phyloP scores from a whole-genome alignment of 2,329 filamentous ascomycete species.

The Penicillium psychrosexuale region DNA sequence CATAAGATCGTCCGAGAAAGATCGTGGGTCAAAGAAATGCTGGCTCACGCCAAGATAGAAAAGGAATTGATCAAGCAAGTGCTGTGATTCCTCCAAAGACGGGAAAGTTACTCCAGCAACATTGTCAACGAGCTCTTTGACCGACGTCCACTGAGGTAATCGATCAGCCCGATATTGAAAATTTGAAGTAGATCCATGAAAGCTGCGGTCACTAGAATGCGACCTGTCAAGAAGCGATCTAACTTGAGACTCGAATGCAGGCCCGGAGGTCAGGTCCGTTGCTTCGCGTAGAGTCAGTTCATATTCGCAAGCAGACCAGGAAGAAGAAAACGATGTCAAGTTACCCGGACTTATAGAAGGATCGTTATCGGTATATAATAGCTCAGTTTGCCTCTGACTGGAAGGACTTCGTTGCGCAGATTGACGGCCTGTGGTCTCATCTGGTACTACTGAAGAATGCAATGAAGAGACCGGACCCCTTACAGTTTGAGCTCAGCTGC shows the following conservation, averaged over 20 bases:
- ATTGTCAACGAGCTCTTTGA: conserved; percentile 5
- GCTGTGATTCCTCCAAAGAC: conserved; percentile 18
- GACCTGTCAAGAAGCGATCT: conserved; percentile 18
- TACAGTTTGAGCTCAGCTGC: neutral
- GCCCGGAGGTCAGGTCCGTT: conserved; percentile 19
- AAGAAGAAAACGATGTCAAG: neutral
- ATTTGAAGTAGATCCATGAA: neutral
- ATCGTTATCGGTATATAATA: conserved; percentile 2
- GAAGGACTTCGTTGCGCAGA: neutral
- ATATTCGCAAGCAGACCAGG: neutral
- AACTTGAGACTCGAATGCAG: conserved; percentile 22
- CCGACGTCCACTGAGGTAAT: conserved; percentile 6
- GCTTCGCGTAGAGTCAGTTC: conserved; percentile 7
- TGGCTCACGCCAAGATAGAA: conserved; percentile 26
- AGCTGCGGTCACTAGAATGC: neutral
- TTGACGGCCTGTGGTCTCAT: neutral
- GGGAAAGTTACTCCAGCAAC: conserved; percentile 6
- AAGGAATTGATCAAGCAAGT: conserved; percentile 22
- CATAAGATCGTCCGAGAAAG: conserved; percentile 19
- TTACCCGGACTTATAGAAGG: conserved; percentile 17
- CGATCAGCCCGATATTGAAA: neutral
- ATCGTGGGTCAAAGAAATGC: conserved; percentile 22
- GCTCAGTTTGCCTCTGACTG: neutral
- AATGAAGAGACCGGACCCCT: neutral
- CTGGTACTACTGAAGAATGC: neutral